A percentile compares a stretch with the other conserved stretches of the same genome.
phyloP scores from a whole-genome alignment of 352 stramenopile species.

The Globisporangium okanoganense region DNA sequence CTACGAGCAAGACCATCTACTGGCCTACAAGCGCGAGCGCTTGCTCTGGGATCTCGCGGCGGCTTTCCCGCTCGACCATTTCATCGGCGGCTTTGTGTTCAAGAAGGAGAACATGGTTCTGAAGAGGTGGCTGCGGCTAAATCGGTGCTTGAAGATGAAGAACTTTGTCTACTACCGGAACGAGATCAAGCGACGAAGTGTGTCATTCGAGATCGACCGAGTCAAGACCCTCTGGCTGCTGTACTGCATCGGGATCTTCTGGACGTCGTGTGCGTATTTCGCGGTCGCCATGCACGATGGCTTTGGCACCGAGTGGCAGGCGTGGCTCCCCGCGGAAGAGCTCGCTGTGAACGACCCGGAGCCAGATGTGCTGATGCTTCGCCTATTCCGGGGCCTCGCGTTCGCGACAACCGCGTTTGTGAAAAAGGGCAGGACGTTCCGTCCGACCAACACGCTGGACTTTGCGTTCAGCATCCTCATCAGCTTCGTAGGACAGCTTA shows the following conservation, averaged over 20 bases:
- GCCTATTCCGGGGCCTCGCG: slow-evolving; percentile 42
- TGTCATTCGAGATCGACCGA: slow-evolving; percentile 53
- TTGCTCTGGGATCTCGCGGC: slow-evolving; percentile 35
- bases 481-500: slow-evolving; percentile 50
- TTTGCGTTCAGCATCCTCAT: slow-evolving; percentile 48
- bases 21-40: slow-evolving; percentile 50
- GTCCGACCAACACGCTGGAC: slow-evolving; percentile 34
- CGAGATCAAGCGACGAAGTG: slow-evolving; percentile 57
- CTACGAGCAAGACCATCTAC: slow-evolving; percentile 54
- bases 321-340: slow-evolving; percentile 35
- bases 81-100: slow-evolving; percentile 22
- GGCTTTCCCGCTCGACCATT: slow-evolving; percentile 50
- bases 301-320: slow-evolving; percentile 49
- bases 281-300: slow-evolving; percentile 50
- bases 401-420: slow-evolving; percentile 57
- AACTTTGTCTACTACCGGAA: slow-evolving; percentile 57
- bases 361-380: slow-evolving; percentile 28
- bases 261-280: slow-evolving; percentile 61
- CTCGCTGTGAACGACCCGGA: slow-evolving; percentile 24
- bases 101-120: background rate
- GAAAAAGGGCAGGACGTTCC: slow-evolving; percentile 55
- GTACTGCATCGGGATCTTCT: slow-evolving; percentile 60
- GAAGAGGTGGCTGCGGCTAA: slow-evolving; percentile 42
- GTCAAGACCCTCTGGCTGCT: slow-evolving; percentile 53
- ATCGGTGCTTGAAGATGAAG: slow-evolving; percentile 48